phyloP scores from a whole-genome alignment of 768 basidiomycete genomes.

The Ramaria sp. region DNA sequence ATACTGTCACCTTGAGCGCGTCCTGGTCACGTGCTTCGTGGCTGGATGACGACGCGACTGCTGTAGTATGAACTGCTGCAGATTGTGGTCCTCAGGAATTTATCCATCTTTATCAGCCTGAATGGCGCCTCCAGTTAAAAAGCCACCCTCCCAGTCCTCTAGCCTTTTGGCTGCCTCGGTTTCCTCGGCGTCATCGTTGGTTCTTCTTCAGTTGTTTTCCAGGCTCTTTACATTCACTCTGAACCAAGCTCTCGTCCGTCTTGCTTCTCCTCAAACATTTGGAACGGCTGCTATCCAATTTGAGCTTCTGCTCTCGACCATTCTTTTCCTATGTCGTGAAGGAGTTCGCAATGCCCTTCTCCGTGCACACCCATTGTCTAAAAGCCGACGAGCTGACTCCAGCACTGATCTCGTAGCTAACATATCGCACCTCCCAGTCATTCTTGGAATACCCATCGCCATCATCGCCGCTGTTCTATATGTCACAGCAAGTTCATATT shows the following conservation, averaged over 20 bases:
- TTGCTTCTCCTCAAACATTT: constrained; percentile 36
- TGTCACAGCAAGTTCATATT: constrained; percentile 35
- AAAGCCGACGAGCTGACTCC: not conserved
- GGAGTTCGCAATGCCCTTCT: constrained; percentile 82
- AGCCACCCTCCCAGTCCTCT: not conserved
- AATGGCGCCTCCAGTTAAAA: not conserved
- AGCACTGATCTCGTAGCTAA: constrained; percentile 25
- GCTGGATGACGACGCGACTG: not conserved
- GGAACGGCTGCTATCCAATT: constrained; percentile 90
- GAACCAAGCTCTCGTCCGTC: constrained; percentile 71
- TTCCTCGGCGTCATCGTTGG: constrained; percentile 49
- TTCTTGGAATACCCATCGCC: constrained; percentile 60
- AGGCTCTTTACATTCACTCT: constrained; percentile 78
- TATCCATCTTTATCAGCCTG: not conserved
- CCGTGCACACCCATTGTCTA: constrained; percentile 31
- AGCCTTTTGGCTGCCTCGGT: constrained; percentile 31
- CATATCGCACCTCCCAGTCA: constrained; percentile 54
- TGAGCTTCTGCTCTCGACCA: constrained; percentile 81
- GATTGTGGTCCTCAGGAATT: too few species aligned
- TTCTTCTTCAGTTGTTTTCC: constrained; percentile 79
- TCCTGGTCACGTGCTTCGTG: not conserved
- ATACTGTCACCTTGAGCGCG: not conserved
- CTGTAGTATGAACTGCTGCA: too few species aligned
- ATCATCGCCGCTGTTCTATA: constrained; percentile 44
- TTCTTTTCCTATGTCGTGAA: constrained; percentile 89